phyloP scores from a whole-genome alignment of 306 rosid genomes.

The Trichosanthes cucumerina region DNA sequence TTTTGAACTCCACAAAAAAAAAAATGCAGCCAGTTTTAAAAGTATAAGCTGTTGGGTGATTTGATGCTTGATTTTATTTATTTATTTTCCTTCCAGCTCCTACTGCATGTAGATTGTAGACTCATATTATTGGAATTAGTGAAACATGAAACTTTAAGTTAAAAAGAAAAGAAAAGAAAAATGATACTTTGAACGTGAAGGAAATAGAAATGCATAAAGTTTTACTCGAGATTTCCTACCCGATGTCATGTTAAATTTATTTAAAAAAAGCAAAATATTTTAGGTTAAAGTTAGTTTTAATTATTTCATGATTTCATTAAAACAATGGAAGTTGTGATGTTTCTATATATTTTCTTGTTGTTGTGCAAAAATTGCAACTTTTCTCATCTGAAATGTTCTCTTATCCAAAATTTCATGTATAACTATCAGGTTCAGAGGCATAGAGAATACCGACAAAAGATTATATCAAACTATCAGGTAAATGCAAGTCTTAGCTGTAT shows the following conservation, averaged over 20 bases:
- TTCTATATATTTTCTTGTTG: background rate
- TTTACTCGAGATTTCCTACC: background rate
- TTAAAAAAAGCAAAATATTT: background rate
- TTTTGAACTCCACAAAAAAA: background rate
- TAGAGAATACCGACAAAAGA: conserved; percentile 63
- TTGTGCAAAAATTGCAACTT: background rate
- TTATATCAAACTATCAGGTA: conserved; percentile 58
- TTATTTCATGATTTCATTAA: background rate
- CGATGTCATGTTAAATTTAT: background rate
- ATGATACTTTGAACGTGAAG: background rate
- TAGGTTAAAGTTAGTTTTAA: background rate
- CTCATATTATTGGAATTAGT: background rate
- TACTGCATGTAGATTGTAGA: background rate
- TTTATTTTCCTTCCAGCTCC: background rate
- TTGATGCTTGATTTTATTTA: background rate
- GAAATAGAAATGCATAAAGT: background rate
- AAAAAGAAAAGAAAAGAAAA: background rate
- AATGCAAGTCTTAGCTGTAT: conserved; percentile 10
- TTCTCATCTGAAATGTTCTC: conserved; percentile 11
- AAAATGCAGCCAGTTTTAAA: background rate
- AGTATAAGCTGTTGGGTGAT: background rate
- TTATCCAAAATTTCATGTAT: background rate
- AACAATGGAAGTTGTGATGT: background rate
- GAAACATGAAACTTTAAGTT: background rate
- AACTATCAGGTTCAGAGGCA: conserved; percentile 64